phyloP scores from a whole-genome alignment of 2,329 filamentous ascomycete genomes.

The Cercospora sp. region DNA sequence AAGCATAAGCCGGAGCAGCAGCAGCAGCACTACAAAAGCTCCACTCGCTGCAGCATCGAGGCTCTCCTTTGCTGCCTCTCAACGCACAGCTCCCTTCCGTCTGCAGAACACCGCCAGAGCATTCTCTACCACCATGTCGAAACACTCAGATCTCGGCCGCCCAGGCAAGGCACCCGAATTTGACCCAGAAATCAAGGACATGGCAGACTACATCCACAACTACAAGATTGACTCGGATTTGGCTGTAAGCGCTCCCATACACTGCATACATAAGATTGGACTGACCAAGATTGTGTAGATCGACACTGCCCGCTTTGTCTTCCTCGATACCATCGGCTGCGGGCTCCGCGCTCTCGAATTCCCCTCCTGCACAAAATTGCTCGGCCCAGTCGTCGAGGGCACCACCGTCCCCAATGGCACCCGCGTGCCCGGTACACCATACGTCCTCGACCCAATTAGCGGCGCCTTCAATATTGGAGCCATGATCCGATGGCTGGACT shows the following conservation, averaged over 20 bases:
- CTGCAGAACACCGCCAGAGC: slow-evolving; percentile 27
- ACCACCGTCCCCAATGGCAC: slow-evolving; percentile 90
- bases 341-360: slow-evolving; percentile 94
- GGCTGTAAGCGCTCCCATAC: slow-evolving; percentile 63
- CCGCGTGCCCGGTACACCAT: slow-evolving; percentile 86
- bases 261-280: not conserved
- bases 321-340: slow-evolving; percentile 95
- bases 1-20: slow-evolving; percentile 30
- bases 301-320: slow-evolving; percentile 94
- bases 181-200: slow-evolving; percentile 91
- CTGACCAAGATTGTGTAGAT: slow-evolving; percentile 56
- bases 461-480: slow-evolving; percentile 98
- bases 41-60: slow-evolving; percentile 29
- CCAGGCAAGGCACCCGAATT: slow-evolving; percentile 51
- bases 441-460: slow-evolving; percentile 91
- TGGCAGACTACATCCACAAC: slow-evolving; percentile 92
- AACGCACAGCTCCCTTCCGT: slow-evolving; percentile 3
- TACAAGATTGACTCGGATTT: slow-evolving; percentile 88
- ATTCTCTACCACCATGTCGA: slow-evolving; percentile 38
- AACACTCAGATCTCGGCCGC: slow-evolving; percentile 35
- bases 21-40: slow-evolving; percentile 28
- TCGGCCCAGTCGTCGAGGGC: slow-evolving; percentile 87
- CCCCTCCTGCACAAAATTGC: slow-evolving; percentile 91
- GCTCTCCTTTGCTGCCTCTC: not conserved
- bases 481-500: slow-evolving; percentile 99